Percentiles rank a stretch among this genome's conserved stretches.
Evolutionary conservation across 1,284 basidiomycete genomes (phyloP).

Genomic region (Marasmius fiardii): DNA sequence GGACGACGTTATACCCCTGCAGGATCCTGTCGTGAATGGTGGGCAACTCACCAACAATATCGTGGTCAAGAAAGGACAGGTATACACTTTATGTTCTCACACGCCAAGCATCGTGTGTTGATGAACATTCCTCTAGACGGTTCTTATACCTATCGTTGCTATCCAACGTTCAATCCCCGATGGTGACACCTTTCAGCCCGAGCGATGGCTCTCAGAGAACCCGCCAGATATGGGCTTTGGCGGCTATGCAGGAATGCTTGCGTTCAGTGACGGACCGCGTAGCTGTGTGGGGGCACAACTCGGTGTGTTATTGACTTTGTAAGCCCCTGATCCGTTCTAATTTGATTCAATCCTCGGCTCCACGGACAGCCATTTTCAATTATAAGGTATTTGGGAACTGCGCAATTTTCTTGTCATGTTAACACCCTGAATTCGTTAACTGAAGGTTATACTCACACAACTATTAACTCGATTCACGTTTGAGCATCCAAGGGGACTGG

Average conservation of each 20-base stretch:
- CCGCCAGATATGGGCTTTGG: neutral
- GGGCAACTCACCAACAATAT: neutral
- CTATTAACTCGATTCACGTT: neutral
- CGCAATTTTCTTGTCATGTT: neutral
- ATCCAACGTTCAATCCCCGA: neutral
- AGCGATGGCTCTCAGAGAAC: neutral
- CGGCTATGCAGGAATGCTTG: neutral
- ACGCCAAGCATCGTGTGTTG: too few species aligned
- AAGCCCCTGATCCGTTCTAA: neutral
- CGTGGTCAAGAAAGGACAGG: neutral
- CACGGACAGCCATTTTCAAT: neutral
- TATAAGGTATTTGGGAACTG: neutral
- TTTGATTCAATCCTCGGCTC: neutral
- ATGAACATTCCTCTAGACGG: neutral
- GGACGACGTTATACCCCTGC: conserved; percentile 35
- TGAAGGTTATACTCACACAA: neutral
- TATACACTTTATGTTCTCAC: too few species aligned
- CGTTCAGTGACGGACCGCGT: neutral
- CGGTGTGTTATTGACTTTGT: neutral
- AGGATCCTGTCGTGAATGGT: conserved; percentile 21
- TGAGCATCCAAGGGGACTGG: neutral
- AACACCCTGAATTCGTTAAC: neutral
- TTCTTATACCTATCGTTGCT: conserved; percentile 3
- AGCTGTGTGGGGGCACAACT: neutral
- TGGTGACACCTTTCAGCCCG: neutral